Base-by-base conservation (phyloP, 2,329 filamentous ascomycete species). In the Xylaria sp. region DNA sequence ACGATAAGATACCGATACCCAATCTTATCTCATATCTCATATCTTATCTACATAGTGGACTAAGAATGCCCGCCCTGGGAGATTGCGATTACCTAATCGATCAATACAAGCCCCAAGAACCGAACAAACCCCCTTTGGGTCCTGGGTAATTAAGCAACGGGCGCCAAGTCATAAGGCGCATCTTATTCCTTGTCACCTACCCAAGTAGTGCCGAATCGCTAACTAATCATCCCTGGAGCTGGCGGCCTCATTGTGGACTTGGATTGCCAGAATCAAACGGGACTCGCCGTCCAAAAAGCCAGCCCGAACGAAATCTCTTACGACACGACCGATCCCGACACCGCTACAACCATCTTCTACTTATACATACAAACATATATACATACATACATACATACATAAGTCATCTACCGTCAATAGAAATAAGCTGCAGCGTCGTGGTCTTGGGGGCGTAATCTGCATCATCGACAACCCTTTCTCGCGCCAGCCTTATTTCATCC, bases 151-250 rank as follows among this genome's bases (percentile, higher is more conserved):
- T 41, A 45, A 58, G 53, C 50, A 60, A 60, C 45, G 57, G 57
- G 46, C 34, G 71, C 74, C 72, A 76, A 74, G 72, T 43, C 53
- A 55, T 46, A 36, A 36, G 61, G 62, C 56, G 66, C 63, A 65
- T 64, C 43, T 36, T 43, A 13, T 46, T 45, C 64, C 60, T 62
- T 70, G 64, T 67, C 59, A 63, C 56, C 60, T 61, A 39, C 13
- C 36, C 36, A n/a, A n/a, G n/a, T n/a, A 57, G 63, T 59, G 59
- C 64, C 63, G 56, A 52, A 50, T 58, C 52, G 60, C 41, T 41
- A 52, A 50, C 20, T 20, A n/a, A 59, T 58, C 60, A 66, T 63
- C 59, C 64, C 57, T 68, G 64, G 59, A 62, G 56, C 56, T 64
- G 67, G 70, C 70, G 63, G 66, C 71, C 66, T 72, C 70, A 46